Evolutionary conservation across 495 filamentous ascomycete species (phyloP).

Genomic region (Pyronema omphalodes): DNA sequence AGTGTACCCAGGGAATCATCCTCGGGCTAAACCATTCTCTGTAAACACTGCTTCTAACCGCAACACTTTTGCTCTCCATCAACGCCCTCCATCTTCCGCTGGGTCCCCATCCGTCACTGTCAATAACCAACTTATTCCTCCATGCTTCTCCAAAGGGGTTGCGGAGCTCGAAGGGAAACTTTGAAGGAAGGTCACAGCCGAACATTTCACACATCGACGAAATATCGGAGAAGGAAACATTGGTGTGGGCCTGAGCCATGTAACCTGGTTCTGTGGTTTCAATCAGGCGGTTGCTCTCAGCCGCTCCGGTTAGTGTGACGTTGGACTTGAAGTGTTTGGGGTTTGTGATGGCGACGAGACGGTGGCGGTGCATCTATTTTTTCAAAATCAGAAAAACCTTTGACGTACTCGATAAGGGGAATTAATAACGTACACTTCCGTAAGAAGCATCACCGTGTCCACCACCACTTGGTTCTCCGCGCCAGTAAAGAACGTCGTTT

Average conservation of each 20-base stretch:
- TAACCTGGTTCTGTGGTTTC: constrained; percentile 5
- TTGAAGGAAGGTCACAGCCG: constrained; percentile 11
- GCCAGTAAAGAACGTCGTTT: constrained; percentile 66
- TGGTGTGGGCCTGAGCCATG: constrained; percentile 12
- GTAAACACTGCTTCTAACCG: constrained; percentile 33
- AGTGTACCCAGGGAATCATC: constrained; percentile 37
- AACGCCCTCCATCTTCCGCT: constrained; percentile 34
- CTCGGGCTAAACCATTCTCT: constrained; percentile 42
- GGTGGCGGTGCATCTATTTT: constrained; percentile 19
- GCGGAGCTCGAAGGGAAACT: constrained; percentile 10
- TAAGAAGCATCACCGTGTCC: constrained; percentile 15
- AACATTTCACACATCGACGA: constrained; percentile 8
- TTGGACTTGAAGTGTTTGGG: constrained; percentile 5
- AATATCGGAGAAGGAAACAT: constrained; percentile 15
- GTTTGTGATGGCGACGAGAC: constrained; percentile 15
- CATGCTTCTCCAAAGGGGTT: constrained; percentile 11
- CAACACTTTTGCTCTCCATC: constrained; percentile 27
- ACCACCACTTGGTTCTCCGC: constrained; percentile 84
- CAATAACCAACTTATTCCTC: constrained; percentile 27
- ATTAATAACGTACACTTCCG: constrained; percentile 9
- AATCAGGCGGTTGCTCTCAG: not conserved
- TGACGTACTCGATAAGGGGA: not conserved
- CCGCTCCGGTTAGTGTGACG: constrained; percentile 8
- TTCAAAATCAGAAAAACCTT: not conserved
- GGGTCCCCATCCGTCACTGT: constrained; percentile 40